Conservation (phyloP, 345 rosid species). For the Eucalyptus globulus region DNA sequence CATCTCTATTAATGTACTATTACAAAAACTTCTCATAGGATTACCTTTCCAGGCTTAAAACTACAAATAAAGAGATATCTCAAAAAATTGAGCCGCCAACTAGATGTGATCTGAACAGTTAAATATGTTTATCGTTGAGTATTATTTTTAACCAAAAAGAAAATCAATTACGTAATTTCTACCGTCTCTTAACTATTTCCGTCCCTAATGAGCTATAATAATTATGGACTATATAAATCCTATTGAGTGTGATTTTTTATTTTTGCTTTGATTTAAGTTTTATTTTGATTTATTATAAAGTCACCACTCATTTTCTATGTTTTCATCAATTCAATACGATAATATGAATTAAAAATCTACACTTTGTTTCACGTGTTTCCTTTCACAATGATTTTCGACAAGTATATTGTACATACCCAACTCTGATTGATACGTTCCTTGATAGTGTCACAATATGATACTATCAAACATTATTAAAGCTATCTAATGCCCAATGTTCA, state of each 20-base stretch:
- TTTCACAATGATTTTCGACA: background rate
- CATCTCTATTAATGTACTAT: no score
- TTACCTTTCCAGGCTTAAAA: no score
- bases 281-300: background rate
- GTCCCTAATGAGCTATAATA: background rate
- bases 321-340: no score
- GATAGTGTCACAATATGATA: background rate
- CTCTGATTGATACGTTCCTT: no score
- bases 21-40: no score
- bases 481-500: background rate
- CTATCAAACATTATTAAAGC: background rate
- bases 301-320: background rate
- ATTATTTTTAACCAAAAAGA: no score
- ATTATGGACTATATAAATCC: background rate
- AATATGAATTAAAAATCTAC: background rate
- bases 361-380: background rate
- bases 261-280: background rate
- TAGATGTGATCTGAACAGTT: no score
- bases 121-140: no score
- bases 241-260: background rate
- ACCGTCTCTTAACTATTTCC: no score
- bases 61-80: no score
- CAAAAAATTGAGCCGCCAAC: no score
- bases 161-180: no score
- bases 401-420: background rate